These are phyloP conservation scores for Xerocomus brunneocitrinus DNA, from an alignment of 768 basidiomycete species.

Conservation along the genomic window DNA sequence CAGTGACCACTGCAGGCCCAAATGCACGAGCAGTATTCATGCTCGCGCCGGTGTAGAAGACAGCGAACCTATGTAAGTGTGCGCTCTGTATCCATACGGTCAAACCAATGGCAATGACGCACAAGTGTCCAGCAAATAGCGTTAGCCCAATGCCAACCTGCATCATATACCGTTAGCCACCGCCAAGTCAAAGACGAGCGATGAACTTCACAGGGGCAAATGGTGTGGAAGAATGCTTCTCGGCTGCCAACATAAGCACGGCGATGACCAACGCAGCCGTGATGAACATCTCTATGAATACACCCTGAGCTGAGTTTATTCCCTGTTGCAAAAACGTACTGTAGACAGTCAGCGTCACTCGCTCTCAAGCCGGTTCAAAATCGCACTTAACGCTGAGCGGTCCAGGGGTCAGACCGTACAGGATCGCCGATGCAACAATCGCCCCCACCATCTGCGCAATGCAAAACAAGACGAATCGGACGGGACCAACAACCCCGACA, in stretches of 20 bases:
- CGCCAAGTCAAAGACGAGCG: not conserved
- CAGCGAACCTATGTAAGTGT: conserved; percentile 43
- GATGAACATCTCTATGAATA: conserved; percentile 72
- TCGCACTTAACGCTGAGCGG: conserved; percentile 49
- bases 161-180: not conserved
- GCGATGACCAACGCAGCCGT: conserved; percentile 55
- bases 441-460: conserved; percentile 60
- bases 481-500: conserved; percentile 48
- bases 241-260: conserved; percentile 70
- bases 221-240: conserved; percentile 62
- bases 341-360: not conserved
- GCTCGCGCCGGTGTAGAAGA: conserved; percentile 58
- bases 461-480: conserved; percentile 55
- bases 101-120: conserved; percentile 13
- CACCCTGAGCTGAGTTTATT: conserved; percentile 50
- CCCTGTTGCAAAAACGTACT: conserved; percentile 47
- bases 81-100: not conserved
- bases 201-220: conserved; percentile 54
- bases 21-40: conserved; percentile 71
- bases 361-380: conserved; percentile 8
- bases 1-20: conserved; percentile 64
- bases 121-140: conserved; percentile 61
- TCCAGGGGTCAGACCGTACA: conserved; percentile 52
- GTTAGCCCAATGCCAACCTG: conserved; percentile 65
- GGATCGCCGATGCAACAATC: conserved; percentile 53